Percentiles rank a stretch among this genome's conserved stretches.
These are phyloP conservation scores for Tuber calosporum DNA, from an alignment of 495 filamentous ascomycete genomes.

Conservation along the genomic window DNA sequence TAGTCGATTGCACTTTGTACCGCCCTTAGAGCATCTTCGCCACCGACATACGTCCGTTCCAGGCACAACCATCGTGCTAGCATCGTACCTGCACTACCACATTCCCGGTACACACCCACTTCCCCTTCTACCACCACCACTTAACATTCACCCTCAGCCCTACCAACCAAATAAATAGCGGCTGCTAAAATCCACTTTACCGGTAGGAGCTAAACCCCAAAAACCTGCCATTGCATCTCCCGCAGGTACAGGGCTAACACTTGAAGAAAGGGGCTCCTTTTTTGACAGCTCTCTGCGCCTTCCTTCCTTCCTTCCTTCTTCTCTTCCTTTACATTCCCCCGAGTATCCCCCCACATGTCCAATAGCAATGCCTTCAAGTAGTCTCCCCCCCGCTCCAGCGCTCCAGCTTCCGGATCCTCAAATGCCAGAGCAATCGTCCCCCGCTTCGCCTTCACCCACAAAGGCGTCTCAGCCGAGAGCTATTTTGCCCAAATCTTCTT, in stretches of 20 bases:
- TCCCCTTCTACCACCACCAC: constrained; percentile 12
- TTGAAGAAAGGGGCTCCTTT: constrained; percentile 7
- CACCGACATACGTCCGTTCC: not conserved
- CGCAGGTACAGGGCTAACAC: constrained; percentile 17
- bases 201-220: constrained; percentile 5
- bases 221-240: constrained; percentile 18
- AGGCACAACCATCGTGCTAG: not conserved
- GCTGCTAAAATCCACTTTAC: not conserved
- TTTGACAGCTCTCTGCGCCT: constrained; percentile 38
- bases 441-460: constrained; percentile 19
- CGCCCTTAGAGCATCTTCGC: not conserved
- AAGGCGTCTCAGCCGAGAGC: constrained; percentile 17
- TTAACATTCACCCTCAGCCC: constrained; percentile 14
- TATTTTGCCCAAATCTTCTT: constrained; percentile 37
- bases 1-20: not conserved
- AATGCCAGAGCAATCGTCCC: constrained; percentile 27
- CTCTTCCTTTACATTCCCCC: constrained; percentile 42
- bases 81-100: constrained; percentile 26
- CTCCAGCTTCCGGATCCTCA: constrained; percentile 29
- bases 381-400: constrained; percentile 29
- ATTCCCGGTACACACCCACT: constrained; percentile 29
- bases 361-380: constrained; percentile 39
- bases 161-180: constrained; percentile 10
- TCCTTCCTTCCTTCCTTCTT: constrained; percentile 45
- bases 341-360: constrained; percentile 40